phyloP scores from a whole-genome alignment of 768 basidiomycete species.

The Gelatoporia subvermispora region DNA sequence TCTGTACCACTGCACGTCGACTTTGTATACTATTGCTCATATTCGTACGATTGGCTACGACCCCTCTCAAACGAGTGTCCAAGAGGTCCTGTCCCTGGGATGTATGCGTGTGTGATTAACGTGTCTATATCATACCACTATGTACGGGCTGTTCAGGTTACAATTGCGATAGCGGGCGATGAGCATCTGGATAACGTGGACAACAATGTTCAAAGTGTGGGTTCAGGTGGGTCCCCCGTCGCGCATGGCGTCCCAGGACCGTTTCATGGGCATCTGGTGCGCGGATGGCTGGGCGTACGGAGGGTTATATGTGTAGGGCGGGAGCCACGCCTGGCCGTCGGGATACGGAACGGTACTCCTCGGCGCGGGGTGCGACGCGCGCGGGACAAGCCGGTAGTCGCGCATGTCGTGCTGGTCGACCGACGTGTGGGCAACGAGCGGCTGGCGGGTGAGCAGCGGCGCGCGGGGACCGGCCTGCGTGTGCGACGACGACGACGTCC shows the following conservation, averaged over 20 bases:
- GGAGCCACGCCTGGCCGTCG: neutral
- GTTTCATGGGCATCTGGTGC: constrained; percentile 4
- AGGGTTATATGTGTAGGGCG: neutral
- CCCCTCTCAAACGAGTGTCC: too few species aligned
- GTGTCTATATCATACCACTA: too few species aligned
- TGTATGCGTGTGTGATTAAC: too few species aligned
- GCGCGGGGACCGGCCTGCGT: neutral
- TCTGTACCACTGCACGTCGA: too few species aligned
- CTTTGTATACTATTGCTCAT: too few species aligned
- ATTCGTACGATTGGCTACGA: too few species aligned
- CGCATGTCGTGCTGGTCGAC: neutral
- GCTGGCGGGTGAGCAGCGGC: neutral
- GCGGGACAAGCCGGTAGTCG: neutral
- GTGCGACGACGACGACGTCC: neutral
- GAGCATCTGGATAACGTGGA: too few species aligned
- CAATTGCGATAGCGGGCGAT: too few species aligned
- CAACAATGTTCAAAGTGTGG: too few species aligned
- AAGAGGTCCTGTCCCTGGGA: too few species aligned
- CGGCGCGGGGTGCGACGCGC: neutral
- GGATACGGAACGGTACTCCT: neutral
- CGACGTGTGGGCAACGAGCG: neutral
- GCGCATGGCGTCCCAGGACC: constrained; percentile 9
- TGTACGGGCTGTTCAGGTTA: too few species aligned
- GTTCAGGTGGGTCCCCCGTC: constrained; percentile 1
- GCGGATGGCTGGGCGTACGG: neutral